Evolutionary conservation across 352 stramenopile genomes (phyloP).

Genomic region (Phytophthora pini): DNA sequence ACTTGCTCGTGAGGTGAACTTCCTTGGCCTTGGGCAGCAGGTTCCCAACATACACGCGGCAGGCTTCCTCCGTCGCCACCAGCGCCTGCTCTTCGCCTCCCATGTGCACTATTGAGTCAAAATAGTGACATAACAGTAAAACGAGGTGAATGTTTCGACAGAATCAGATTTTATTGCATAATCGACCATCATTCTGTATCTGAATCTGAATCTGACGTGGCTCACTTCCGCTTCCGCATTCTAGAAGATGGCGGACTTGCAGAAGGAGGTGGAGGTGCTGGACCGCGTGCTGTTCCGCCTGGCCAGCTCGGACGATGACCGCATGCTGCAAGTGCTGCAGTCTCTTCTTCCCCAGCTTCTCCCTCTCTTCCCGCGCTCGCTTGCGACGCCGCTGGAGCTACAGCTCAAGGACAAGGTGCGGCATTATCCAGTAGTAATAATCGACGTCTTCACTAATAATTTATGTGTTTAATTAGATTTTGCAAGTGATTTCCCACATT

Average conservation of each 20-base stretch:
- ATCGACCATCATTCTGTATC: constrained; percentile 26
- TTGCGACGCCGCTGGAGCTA: constrained; percentile 41
- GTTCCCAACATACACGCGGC: constrained; percentile 82
- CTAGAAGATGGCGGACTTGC: constrained; percentile 31
- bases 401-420: constrained; percentile 77
- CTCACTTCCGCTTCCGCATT: constrained; percentile 22
- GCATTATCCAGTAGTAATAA: not conserved
- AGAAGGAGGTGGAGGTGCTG: constrained; percentile 69
- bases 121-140: no score
- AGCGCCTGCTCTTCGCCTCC: constrained; percentile 23
- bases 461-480: constrained; percentile 45
- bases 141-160: no score
- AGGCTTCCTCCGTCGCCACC: constrained; percentile 31
- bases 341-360: constrained; percentile 74
- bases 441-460: not conserved
- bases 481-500: constrained; percentile 77
- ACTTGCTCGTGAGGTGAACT: constrained; percentile 63
- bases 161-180: constrained; percentile 8
- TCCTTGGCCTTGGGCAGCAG: constrained; percentile 75
- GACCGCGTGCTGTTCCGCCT: constrained; percentile 84
- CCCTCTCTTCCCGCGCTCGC: constrained; percentile 56
- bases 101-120: constrained; percentile 3
- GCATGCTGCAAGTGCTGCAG: constrained; percentile 67
- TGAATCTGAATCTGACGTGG: constrained; percentile 1
- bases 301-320: constrained; percentile 70